Evolutionary conservation across 176 grass and related monocot species (phyloP).

Genomic region (Secale cereale): DNA sequence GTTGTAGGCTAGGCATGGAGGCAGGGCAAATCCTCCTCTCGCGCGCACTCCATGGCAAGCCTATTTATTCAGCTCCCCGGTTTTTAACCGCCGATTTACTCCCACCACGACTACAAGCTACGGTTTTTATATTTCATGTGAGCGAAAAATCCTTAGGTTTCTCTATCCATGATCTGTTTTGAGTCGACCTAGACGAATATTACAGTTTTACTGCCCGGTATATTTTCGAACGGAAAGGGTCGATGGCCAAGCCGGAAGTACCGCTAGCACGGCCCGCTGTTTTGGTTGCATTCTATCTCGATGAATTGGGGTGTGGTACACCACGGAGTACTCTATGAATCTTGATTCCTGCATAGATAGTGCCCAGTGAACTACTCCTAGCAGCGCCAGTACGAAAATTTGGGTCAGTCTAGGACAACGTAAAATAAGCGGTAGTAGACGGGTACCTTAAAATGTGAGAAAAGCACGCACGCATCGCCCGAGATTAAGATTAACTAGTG

Average conservation of each 20-base stretch:
- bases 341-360: not conserved
- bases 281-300: not conserved
- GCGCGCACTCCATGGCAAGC: not conserved
- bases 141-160: too few relatives aligned
- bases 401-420: not conserved
- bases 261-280: not conserved
- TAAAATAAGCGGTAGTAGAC: not conserved
- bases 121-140: too few relatives aligned
- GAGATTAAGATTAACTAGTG: not conserved
- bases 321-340: not conserved
- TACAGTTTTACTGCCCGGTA: not conserved
- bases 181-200: too few relatives aligned
- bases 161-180: too few relatives aligned
- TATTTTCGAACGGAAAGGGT: not conserved
- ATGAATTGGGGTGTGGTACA: not conserved
- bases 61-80: not conserved
- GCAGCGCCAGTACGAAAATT: not conserved
- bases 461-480: not conserved
- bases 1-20: not conserved
- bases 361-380: not conserved
- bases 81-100: too few relatives aligned
- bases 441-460: constrained; percentile 11
- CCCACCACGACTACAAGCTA: too few relatives aligned
- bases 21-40: not conserved
- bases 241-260: not conserved